Percentiles rank a stretch among this genome's conserved stretches.
Conservation (phyloP, 148 eudicot genomes). For the Rhododendron vialii region DNA sequence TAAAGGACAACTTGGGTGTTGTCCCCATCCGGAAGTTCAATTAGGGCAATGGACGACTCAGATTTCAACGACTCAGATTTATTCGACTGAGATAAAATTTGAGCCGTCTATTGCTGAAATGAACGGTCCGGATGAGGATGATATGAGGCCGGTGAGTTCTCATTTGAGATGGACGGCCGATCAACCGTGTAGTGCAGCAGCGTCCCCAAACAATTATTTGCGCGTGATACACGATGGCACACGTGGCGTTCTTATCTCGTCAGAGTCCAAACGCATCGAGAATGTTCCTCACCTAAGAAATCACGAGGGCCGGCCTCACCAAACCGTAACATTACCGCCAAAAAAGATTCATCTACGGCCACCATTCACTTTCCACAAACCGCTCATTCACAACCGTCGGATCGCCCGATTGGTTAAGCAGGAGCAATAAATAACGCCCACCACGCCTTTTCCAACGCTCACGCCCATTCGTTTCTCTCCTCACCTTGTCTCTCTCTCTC, state of each 20-base stretch:
- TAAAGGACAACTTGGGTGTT: too few species aligned
- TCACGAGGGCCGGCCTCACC: neutral
- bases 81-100: too few species aligned
- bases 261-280: neutral
- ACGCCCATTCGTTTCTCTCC: neutral
- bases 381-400: conserved; percentile 23
- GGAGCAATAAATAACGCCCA: conserved; percentile 17
- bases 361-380: neutral
- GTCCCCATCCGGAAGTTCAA: too few species aligned
- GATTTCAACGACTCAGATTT: too few species aligned
- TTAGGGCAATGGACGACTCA: too few species aligned
- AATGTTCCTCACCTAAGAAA: neutral
- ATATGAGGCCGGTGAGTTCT: too few species aligned
- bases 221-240: neutral
- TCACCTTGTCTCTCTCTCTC: neutral
- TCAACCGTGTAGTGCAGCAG: too few species aligned
- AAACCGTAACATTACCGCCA: neutral
- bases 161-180: too few species aligned
- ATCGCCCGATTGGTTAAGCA: neutral
- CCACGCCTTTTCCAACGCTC: neutral
- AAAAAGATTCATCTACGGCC: neutral
- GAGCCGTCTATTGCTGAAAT: too few species aligned
- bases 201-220: neutral
- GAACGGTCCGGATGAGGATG: too few species aligned
- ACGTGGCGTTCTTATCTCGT: neutral